These are phyloP conservation scores for Trametes coccinea DNA, from an alignment of 768 basidiomycete species.

Conservation along the genomic window DNA sequence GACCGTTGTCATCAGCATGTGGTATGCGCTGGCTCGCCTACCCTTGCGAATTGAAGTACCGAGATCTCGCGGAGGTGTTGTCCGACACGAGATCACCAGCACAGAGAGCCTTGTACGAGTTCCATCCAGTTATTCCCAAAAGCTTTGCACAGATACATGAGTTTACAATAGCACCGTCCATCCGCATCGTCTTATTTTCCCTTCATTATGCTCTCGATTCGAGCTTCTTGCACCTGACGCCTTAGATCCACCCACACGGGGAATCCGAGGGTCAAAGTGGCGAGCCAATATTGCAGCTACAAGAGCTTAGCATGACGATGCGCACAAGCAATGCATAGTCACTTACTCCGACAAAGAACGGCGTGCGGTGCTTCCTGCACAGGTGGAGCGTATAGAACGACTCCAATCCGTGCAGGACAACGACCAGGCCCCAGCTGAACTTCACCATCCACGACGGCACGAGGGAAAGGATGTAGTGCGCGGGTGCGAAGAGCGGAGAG, in stretches of 20 bases:
- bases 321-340: background rate
- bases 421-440: constrained; percentile 36
- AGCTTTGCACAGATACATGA: too few species aligned
- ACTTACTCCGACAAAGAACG: constrained; percentile 41
- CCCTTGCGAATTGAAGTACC: too few species aligned
- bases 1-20: too few species aligned
- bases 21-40: too few species aligned
- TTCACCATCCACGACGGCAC: constrained; percentile 29
- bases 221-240: constrained; percentile 59
- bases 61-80: too few species aligned
- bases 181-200: constrained; percentile 40
- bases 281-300: constrained; percentile 54
- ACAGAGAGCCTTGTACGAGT: too few species aligned
- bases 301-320: background rate
- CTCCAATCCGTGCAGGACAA: constrained; percentile 48
- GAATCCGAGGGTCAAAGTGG: constrained; percentile 54
- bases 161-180: too few species aligned
- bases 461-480: constrained; percentile 15
- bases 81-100: too few species aligned
- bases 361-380: constrained; percentile 53
- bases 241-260: constrained; percentile 57
- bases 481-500: constrained; percentile 27
- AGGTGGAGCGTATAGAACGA: constrained; percentile 48
- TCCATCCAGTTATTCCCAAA: too few species aligned
- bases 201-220: constrained; percentile 84